These are phyloP conservation scores for Diplodia mutila DNA, from an alignment of 2,329 filamentous ascomycete species.

Conservation along the genomic window DNA sequence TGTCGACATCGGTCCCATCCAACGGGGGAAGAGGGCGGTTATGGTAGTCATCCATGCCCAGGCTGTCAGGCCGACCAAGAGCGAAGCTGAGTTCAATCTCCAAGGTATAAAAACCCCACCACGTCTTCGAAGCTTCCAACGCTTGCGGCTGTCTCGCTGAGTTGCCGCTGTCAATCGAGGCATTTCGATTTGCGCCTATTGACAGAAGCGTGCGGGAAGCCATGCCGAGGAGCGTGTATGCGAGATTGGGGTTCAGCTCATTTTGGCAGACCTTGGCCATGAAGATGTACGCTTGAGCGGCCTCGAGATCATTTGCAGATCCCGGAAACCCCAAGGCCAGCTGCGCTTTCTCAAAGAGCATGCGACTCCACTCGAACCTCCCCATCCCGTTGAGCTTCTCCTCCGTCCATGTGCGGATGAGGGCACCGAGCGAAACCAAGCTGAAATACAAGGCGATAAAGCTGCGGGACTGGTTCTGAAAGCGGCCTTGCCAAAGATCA, in stretches of 20 bases:
- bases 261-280: conserved; percentile 57
- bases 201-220: conserved; percentile 54
- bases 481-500: conserved; percentile 47
- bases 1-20: conserved; percentile 43
- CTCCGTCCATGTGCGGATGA: conserved; percentile 51
- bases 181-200: conserved; percentile 53
- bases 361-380: conserved; percentile 53
- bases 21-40: conserved; percentile 42
- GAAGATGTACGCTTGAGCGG: conserved; percentile 54
- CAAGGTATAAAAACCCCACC: conserved; percentile 32
- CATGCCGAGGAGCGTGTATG: conserved; percentile 55
- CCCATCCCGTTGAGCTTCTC: conserved; percentile 48
- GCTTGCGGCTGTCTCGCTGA: conserved; percentile 17
- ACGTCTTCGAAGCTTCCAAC: conserved; percentile 26
- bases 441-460: conserved; percentile 55
- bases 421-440: conserved; percentile 51
- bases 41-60: conserved; percentile 55
- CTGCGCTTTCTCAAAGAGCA: conserved; percentile 51
- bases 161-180: background rate
- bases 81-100: conserved; percentile 48
- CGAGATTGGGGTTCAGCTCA: conserved; percentile 52
- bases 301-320: conserved; percentile 53
- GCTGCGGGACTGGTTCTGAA: conserved; percentile 41
- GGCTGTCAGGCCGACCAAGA: conserved; percentile 53
- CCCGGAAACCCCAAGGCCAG: conserved; percentile 45